A percentile compares a stretch with the other conserved stretches of the same genome.
These are phyloP conservation scores for Colletotrichum sp. DNA, from an alignment of 2,329 filamentous ascomycete genomes.

Conservation along the genomic window DNA sequence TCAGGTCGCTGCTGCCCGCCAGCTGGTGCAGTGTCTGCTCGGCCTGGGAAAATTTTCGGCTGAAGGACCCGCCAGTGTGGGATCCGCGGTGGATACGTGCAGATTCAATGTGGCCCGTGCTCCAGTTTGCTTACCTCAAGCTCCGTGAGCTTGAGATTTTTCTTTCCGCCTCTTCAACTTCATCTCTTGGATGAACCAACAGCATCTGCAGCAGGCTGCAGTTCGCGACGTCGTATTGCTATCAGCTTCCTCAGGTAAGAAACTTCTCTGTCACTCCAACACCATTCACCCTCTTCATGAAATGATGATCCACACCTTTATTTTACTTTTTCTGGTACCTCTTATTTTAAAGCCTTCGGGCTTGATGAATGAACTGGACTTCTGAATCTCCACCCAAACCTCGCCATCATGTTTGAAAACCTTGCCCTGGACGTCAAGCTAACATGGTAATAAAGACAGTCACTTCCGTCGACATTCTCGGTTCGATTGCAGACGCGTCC, in stretches of 20 bases:
- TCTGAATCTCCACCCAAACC: slow-evolving; percentile 62
- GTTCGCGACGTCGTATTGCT: neutral
- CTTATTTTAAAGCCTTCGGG: slow-evolving; percentile 82
- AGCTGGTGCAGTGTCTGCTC: neutral
- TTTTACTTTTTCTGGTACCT: slow-evolving; percentile 90
- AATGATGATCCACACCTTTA: slow-evolving; percentile 76
- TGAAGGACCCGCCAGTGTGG: neutral
- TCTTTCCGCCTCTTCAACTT: neutral
- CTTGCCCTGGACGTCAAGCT: neutral
- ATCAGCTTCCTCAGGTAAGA: slow-evolving; percentile 37
- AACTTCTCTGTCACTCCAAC: neutral
- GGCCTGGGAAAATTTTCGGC: slow-evolving; percentile 1
- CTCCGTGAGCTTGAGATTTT: slow-evolving; percentile 9
- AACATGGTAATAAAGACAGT: neutral
- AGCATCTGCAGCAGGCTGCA: neutral
- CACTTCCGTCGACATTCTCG: neutral
- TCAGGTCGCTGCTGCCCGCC: neutral
- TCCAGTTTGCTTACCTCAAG: slow-evolving; percentile 11
- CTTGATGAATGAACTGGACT: slow-evolving; percentile 86
- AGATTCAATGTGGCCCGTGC: slow-evolving; percentile 7
- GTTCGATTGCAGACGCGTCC: neutral
- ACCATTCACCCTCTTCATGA: slow-evolving; percentile 26
- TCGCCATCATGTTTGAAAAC: neutral
- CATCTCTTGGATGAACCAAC: neutral
- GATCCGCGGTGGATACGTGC: neutral